Base-by-base conservation (phyloP, 805 yeast species). In the Yamadazyma nakazawae region DNA sequence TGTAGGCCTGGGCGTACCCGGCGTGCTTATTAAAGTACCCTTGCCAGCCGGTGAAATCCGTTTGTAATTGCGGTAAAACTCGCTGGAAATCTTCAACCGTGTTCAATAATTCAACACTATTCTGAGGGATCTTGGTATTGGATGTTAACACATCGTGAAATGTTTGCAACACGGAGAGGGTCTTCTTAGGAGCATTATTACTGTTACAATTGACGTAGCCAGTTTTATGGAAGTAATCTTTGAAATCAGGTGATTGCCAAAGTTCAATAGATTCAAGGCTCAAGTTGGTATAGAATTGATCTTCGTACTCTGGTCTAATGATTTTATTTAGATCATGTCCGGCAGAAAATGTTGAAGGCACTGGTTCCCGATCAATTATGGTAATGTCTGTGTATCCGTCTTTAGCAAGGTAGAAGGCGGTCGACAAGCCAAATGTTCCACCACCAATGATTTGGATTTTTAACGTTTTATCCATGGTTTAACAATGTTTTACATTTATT, bases 361-460 rank as follows among this genome's bases (percentile, higher is more conserved):
- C 66, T 10, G 44, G 50, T 28, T 47, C 51, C 37, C 53, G 62
- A 47, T 73, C 78, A 45, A 64, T 65, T 1, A 74, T 64, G 1
- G 70, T 64, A 46, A 74, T 59, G 40, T 70, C 53, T 2, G 40
- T 54, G 49, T 67, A 71, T 0, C 76, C 76, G 11, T 54, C 54
- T 35, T 62, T 50, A 1, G 66, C 61, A 18, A 78, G 62, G 37
- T 75, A 68, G n/a, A 67, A 62, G 4, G 80, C 79, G 3, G 73
- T 65, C 19, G 81, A 74, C 14, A 79, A 61, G 1, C 84, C 84
- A 56, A 75, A 78, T 10, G 74, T 79, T 34, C 84, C 83, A 5
- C 79, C 72, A n/a, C 84, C 84, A 11, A 76, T 68, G 30, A 79
- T 64, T 31, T 72, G 61, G 32, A 76, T 66, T 42, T 56, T 57